phyloP scores from a whole-genome alignment of 2,329 filamentous ascomycete genomes.

The Exophiala bonariae region DNA sequence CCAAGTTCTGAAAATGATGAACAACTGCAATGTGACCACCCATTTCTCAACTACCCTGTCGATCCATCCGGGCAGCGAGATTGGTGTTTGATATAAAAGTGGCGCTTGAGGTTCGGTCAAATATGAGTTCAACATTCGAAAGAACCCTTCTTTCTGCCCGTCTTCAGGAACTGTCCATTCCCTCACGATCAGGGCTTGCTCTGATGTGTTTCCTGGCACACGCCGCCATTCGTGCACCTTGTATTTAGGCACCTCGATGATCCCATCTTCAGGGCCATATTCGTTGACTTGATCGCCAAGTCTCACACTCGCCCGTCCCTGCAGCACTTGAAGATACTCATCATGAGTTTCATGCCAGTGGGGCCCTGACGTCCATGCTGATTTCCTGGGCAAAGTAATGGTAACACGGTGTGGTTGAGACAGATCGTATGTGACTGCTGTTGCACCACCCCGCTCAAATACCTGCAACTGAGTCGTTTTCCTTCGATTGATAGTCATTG shows the following conservation, averaged over 20 bases:
- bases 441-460: constrained; percentile 8
- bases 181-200: constrained; percentile 39
- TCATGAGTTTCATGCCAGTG: constrained; percentile 53
- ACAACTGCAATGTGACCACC: constrained; percentile 17
- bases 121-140: constrained; percentile 48
- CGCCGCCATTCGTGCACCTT: constrained; percentile 51
- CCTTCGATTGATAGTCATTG: constrained; percentile 9
- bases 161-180: constrained; percentile 51
- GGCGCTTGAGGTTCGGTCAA: constrained; percentile 18
- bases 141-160: constrained; percentile 49
- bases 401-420: constrained; percentile 38
- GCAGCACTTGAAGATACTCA: constrained; percentile 47
- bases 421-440: constrained; percentile 35
- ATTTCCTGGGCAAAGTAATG: constrained; percentile 45
- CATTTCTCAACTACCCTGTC: constrained; percentile 11
- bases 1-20: constrained; percentile 16
- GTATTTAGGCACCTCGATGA: constrained; percentile 35
- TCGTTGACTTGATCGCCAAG: constrained; percentile 8
- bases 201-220: constrained; percentile 14
- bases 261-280: constrained; percentile 16
- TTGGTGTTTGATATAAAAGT: constrained; percentile 9
- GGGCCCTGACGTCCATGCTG: constrained; percentile 50
- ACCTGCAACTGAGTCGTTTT: constrained; percentile 7
- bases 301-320: constrained; percentile 35
- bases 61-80: constrained; percentile 2